phyloP scores from a whole-genome alignment of 371 early-diverging fungal species.

The Caulochytrium protostelioides region DNA sequence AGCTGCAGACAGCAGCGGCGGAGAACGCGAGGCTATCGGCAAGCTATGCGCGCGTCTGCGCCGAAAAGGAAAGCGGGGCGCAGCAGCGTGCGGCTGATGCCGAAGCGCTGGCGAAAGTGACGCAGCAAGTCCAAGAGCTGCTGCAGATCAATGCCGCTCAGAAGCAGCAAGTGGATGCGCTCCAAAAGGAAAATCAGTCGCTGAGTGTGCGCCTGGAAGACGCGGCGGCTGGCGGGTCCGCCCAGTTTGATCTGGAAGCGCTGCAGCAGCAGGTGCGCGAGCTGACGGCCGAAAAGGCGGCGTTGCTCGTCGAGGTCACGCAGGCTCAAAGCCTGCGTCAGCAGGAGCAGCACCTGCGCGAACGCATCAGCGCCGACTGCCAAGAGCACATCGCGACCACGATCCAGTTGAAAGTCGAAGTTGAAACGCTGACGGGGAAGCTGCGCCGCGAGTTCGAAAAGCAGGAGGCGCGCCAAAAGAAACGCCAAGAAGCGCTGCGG shows the following conservation, averaged over 20 bases:
- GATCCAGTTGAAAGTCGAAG: slow-evolving; percentile 9
- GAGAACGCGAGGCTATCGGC: too few relatives aligned
- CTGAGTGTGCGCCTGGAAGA: slow-evolving; percentile 4
- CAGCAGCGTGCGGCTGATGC: too few relatives aligned
- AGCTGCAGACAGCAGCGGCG: too few relatives aligned
- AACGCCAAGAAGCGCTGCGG: too few relatives aligned
- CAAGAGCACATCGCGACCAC: slow-evolving; percentile 12
- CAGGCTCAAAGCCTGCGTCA: slow-evolving; percentile 7
- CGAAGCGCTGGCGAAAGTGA: too few relatives aligned
- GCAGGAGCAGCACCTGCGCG: slow-evolving; percentile 12
- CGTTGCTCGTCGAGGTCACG: slow-evolving; percentile 6
- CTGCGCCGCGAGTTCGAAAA: too few relatives aligned
- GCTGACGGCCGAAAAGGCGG: slow-evolving; percentile 4
- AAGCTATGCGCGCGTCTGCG: too few relatives aligned
- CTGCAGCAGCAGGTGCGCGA: slow-evolving; percentile 4
- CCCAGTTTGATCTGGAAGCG: slow-evolving; percentile 5
- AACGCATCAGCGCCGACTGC: slow-evolving; percentile 11
- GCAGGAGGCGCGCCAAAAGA: too few relatives aligned
- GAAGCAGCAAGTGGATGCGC: slow-evolving; percentile 11
- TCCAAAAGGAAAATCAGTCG: slow-evolving; percentile 1
- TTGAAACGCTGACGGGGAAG: too few relatives aligned
- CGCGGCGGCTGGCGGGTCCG: slow-evolving; percentile 3
- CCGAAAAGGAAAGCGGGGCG: too few relatives aligned
- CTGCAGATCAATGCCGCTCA: slow-evolving; percentile 12
- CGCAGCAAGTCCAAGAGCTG: slow-evolving; percentile 20